Percentiles rank a stretch among this genome's conserved stretches.
These are phyloP conservation scores for Phaeoacremonium minimum DNA, from an alignment of 2,329 filamentous ascomycete species.

Conservation along the genomic window DNA sequence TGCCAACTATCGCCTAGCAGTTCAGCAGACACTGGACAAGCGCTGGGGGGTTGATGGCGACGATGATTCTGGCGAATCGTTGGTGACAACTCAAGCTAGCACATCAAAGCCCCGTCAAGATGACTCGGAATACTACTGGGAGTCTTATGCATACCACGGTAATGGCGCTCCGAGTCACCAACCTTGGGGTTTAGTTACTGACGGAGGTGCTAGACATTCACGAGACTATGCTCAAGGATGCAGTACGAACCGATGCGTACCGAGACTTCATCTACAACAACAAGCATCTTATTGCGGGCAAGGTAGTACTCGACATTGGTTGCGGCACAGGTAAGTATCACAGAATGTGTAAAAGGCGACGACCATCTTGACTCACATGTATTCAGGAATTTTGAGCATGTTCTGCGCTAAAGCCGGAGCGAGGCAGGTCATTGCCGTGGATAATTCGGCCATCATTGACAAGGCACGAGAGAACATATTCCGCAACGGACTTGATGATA, in stretches of 20 bases:
- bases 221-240: constrained; percentile 92
- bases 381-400: constrained; percentile 76
- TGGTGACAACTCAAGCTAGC: too few species aligned
- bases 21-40: constrained; percentile 62
- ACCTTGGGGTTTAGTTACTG: background rate
- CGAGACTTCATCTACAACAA: constrained; percentile 93
- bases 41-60: constrained; percentile 57
- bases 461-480: constrained; percentile 83
- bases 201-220: constrained; percentile 67
- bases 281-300: constrained; percentile 84
- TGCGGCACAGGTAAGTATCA: constrained; percentile 61
- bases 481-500: constrained; percentile 69
- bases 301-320: constrained; percentile 86
- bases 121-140: constrained; percentile 45
- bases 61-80: too few species aligned
- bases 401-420: constrained; percentile 91
- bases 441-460: constrained; percentile 86
- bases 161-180: constrained; percentile 15
- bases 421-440: constrained; percentile 80
- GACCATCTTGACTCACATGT: background rate
- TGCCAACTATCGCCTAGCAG: constrained; percentile 59
- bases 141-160: constrained; percentile 63
- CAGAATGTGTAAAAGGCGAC: background rate
- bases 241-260: constrained; percentile 84
- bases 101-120: too few species aligned